Base-by-base conservation (phyloP, 192 early-diverging fungal genomes). In the Coemansia sp. region DNA sequence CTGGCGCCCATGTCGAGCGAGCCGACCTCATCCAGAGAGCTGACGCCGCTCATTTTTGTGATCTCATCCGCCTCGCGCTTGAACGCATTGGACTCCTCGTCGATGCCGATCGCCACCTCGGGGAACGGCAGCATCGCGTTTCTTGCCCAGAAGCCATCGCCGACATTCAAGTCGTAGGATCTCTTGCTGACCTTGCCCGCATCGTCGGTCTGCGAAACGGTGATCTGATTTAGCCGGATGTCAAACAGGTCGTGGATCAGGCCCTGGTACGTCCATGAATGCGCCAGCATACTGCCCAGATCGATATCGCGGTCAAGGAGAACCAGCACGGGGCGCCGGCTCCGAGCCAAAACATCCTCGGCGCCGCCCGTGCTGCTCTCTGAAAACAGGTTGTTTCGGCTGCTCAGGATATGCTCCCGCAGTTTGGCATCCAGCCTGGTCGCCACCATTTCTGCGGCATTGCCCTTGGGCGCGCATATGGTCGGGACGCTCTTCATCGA, bases 181-280 rank as follows among this genome's bases (percentile, higher is more conserved):
- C 88, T 92, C 48, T 81, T 85, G 9, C 67, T 55, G 24, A 71
- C 76, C 19, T 70, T 72, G 3, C 83, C 91, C 41, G 86, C 75
- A 22, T 88, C 86, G 6, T 85, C 84, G 0, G 67, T 58, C 63
- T 82, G 67, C 25, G 41, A 48, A 22, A 76, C 65, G 1, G 78
- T 62, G 40, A 99, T 82, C 30, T 92, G 82, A 61, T 96, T 97
- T 28, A 98, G 80, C 42, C 86, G 86, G 81, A 99, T 84, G 32
- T 93, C 90, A 30, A 94, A 82, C 3, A 98, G 80, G 65, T 99
- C 97, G 71, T 99, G 95, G 10, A 99, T 82, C 20, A 99, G 78
- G 1, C 92, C 89, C 53, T 94, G 87, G 67, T 99, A 99, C 0
- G 95, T 98, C 97, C 97, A 99, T 8, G 95, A 91, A 69, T 99